These are phyloP conservation scores for Euphorbia corollata DNA, from an alignment of 441 rosid species.

Conservation along the genomic window DNA sequence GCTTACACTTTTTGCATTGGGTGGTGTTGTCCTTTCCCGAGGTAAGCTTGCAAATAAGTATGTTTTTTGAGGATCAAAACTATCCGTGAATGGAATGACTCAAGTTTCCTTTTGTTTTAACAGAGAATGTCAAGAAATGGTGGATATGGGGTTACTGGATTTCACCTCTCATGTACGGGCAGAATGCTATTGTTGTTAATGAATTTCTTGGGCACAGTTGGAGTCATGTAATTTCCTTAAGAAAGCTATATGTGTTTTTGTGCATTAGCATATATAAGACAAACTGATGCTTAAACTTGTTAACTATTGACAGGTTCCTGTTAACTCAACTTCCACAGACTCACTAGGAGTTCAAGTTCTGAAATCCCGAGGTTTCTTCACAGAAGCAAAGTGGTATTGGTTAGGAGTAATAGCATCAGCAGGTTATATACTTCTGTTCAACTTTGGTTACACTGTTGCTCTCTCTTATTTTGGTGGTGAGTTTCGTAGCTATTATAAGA, in stretches of 20 bases:
- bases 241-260: background rate
- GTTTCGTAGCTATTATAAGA: constrained; percentile 15
- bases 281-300: constrained; percentile 5
- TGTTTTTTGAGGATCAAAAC: background rate
- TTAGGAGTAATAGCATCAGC: constrained; percentile 46
- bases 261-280: background rate
- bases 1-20: constrained; percentile 49
- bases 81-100: background rate
- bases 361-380: constrained; percentile 47
- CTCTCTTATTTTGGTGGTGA: constrained; percentile 50
- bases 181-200: constrained; percentile 55
- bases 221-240: constrained; percentile 37
- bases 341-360: constrained; percentile 43
- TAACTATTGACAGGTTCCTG: constrained; percentile 23
- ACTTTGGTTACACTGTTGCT: constrained; percentile 40
- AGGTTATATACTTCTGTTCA: constrained; percentile 49
- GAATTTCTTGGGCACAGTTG: constrained; percentile 69
- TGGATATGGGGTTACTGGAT: constrained; percentile 80
- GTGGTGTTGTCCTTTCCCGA: constrained; percentile 61
- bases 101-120: background rate
- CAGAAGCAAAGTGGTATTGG: constrained; percentile 64
- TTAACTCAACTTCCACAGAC: constrained; percentile 28
- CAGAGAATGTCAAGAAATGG: constrained; percentile 60
- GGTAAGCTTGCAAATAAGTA: constrained; percentile 27
- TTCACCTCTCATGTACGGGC: constrained; percentile 72